A percentile compares a stretch with the other conserved stretches of the same genome.
phyloP scores from a whole-genome alignment of 805 yeast genomes.

The Candida quercuum region DNA sequence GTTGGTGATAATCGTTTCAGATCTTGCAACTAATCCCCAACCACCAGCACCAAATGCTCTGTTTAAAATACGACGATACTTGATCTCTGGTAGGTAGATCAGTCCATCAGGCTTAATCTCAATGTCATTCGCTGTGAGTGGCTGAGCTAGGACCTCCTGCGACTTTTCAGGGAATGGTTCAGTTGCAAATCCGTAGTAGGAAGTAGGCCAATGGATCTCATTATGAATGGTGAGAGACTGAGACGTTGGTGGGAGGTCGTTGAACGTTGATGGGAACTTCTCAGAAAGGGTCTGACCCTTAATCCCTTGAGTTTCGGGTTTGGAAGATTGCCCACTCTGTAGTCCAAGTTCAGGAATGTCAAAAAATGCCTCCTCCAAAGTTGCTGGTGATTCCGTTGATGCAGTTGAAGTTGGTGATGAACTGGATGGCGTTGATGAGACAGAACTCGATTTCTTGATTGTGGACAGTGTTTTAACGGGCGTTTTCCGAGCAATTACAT shows the following conservation, averaged over 20 bases:
- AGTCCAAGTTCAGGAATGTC: background rate
- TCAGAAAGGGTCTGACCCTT: conserved; percentile 15
- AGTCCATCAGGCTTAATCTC: conserved; percentile 96
- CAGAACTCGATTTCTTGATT: too few relatives aligned
- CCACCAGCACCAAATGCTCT: conserved; percentile 97
- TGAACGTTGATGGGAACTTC: conserved; percentile 15
- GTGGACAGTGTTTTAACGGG: too few relatives aligned
- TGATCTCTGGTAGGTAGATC: conserved; percentile 88
- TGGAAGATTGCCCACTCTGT: background rate
- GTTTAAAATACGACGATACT: conserved; percentile 84
- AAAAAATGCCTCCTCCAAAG: background rate
- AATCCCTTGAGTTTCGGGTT: conserved; percentile 1
- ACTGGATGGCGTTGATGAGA: too few relatives aligned
- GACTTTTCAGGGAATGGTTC: conserved; percentile 65
- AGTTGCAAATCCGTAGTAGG: conserved; percentile 81
- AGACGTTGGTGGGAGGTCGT: conserved; percentile 15
- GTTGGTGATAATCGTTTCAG: conserved; percentile 73
- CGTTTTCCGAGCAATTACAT: too few relatives aligned
- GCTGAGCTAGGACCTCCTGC: conserved; percentile 54
- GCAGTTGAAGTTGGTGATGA: background rate
- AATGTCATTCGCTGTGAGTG: conserved; percentile 65
- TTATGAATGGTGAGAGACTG: conserved; percentile 4
- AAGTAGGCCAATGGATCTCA: conserved; percentile 70
- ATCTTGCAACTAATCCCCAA: conserved; percentile 95
- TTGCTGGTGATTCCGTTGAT: background rate